These are phyloP conservation scores for Betula pendula DNA, from an alignment of 306 rosid species.

Conservation along the genomic window DNA sequence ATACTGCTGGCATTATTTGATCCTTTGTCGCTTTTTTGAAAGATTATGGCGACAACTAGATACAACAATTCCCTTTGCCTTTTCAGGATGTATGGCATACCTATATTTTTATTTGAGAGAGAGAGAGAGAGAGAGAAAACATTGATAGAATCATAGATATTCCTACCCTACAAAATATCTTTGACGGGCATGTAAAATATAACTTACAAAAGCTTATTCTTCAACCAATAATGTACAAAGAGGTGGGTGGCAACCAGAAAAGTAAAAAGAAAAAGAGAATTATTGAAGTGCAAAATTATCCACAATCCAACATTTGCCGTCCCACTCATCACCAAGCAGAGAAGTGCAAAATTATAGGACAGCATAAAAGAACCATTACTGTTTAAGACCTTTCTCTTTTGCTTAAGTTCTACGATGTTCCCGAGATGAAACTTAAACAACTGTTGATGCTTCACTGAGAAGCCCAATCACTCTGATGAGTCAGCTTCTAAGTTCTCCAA, in stretches of 20 bases:
- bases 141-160: neutral
- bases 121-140: neutral
- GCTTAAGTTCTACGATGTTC: neutral
- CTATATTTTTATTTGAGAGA: neutral
- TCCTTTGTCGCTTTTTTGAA: neutral
- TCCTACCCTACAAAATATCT: neutral
- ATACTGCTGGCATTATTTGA: neutral
- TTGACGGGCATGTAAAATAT: neutral
- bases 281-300: neutral
- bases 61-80: neutral
- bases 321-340: neutral
- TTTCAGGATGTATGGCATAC: neutral
- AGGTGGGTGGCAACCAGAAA: neutral
- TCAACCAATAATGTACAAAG: neutral
- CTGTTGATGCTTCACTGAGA: neutral
- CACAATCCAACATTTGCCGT: neutral
- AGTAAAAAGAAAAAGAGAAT: neutral
- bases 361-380: neutral
- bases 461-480: neutral
- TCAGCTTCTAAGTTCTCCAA: slow-evolving; percentile 2
- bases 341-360: neutral
- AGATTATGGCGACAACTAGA: neutral
- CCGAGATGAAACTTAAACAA: neutral
- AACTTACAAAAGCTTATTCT: neutral
- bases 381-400: neutral